These are phyloP conservation scores for Juglanconis oblonga DNA, from an alignment of 2,329 filamentous ascomycete genomes.

Conservation along the genomic window DNA sequence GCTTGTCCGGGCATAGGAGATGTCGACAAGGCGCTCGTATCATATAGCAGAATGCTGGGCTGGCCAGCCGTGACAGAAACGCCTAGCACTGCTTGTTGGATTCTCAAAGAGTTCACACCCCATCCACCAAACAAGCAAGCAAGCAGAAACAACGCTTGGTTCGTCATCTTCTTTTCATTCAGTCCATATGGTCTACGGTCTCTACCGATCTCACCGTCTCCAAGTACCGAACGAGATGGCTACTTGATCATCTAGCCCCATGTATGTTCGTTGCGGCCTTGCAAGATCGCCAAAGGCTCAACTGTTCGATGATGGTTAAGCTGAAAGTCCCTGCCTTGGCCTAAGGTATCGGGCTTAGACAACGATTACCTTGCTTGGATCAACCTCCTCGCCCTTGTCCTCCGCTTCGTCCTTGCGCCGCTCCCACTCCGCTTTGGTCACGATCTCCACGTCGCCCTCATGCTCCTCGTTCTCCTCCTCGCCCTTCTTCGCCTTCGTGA, in stretches of 20 bases:
- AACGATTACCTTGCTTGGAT: background rate
- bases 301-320: no score
- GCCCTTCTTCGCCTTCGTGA: background rate
- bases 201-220: no score
- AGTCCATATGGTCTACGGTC: no score
- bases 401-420: slow-evolving; percentile 25
- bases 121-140: background rate
- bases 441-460: slow-evolving; percentile 16
- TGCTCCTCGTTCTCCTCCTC: background rate
- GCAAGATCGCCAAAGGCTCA: no score
- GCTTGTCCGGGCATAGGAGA: slow-evolving; percentile 19
- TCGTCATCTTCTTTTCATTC: background rate
- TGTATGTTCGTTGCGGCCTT: no score
- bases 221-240: no score
- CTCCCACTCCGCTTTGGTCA: slow-evolving; percentile 26
- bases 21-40: background rate
- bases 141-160: background rate
- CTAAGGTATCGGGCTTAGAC: background rate
- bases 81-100: background rate
- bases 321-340: no score
- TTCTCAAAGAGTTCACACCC: background rate
- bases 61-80: background rate
- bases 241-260: no score
- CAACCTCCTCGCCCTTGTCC: slow-evolving; percentile 18
- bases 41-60: background rate